Conservation (phyloP, 2,329 filamentous ascomycete species). For the Stemphylium vesicarium region DNA sequence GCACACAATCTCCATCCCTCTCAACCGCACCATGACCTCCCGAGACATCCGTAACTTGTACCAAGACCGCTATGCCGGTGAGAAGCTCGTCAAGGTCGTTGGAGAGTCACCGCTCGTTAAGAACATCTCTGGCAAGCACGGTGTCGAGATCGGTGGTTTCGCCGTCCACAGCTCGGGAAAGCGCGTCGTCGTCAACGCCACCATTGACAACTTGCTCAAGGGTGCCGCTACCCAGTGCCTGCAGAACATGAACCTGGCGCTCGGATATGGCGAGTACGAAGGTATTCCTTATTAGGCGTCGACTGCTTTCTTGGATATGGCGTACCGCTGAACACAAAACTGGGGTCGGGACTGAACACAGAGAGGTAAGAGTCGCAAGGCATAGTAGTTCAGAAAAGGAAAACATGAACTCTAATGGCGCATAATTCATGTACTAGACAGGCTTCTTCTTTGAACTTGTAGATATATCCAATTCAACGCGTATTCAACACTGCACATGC, state of each 20-base stretch:
- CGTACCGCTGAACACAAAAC: background rate
- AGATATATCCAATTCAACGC: slow-evolving; percentile 18
- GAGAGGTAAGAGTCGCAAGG: background rate
- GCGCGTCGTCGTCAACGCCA: slow-evolving; percentile 91
- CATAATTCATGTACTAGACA: slow-evolving; percentile 7
- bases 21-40: slow-evolving; percentile 84
- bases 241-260: slow-evolving; percentile 94
- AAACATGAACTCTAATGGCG: slow-evolving; percentile 3
- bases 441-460: slow-evolving; percentile 11
- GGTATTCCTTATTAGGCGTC: slow-evolving; percentile 68
- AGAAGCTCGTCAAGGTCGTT: slow-evolving; percentile 91
- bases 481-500: background rate
- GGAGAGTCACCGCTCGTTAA: slow-evolving; percentile 89
- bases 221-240: slow-evolving; percentile 91
- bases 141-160: slow-evolving; percentile 93
- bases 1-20: slow-evolving; percentile 87
- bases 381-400: slow-evolving; percentile 1
- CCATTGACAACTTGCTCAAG: slow-evolving; percentile 93
- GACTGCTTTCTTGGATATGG: background rate
- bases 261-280: slow-evolving; percentile 87
- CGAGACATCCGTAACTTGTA: slow-evolving; percentile 93
- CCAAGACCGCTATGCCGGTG: slow-evolving; percentile 93
- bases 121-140: slow-evolving; percentile 82
- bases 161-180: slow-evolving; percentile 89
- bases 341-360: background rate